These are phyloP conservation scores for Parachaetomium inaequale DNA, from an alignment of 495 filamentous ascomycete species.

Conservation along the genomic window DNA sequence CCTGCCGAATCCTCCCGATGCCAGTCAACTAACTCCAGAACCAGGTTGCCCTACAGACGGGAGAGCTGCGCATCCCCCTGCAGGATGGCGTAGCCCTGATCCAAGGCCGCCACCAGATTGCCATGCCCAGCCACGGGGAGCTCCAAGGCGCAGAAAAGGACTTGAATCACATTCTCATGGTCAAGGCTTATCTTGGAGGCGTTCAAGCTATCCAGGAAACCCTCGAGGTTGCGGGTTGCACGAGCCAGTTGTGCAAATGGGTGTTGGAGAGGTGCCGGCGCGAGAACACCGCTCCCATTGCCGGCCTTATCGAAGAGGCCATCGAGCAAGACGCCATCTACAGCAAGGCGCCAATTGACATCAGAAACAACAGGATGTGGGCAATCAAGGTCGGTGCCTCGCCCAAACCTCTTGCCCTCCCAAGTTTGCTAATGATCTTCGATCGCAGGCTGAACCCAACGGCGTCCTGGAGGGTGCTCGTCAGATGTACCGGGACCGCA, in stretches of 20 bases:
- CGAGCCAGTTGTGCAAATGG: slow-evolving; percentile 51
- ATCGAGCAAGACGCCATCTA: slow-evolving; percentile 82
- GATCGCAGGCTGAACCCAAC: slow-evolving; percentile 68
- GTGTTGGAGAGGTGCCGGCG: slow-evolving; percentile 67
- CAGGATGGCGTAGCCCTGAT: slow-evolving; percentile 16
- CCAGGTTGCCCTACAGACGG: background rate
- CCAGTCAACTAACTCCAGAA: background rate
- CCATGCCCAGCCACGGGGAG: slow-evolving; percentile 48
- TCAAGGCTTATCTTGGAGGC: slow-evolving; percentile 62
- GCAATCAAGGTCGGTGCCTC: slow-evolving; percentile 66
- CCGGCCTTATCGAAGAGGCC: slow-evolving; percentile 60
- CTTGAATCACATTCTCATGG: slow-evolving; percentile 31
- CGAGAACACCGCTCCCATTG: slow-evolving; percentile 55
- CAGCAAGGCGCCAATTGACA: slow-evolving; percentile 74
- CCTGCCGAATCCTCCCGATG: background rate
- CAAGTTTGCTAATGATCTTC: background rate
- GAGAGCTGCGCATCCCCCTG: slow-evolving; percentile 4
- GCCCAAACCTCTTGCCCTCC: too few species aligned
- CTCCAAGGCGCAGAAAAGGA: slow-evolving; percentile 25
- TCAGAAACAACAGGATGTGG: slow-evolving; percentile 89
- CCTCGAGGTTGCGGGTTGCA: slow-evolving; percentile 60
- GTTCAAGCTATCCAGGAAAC: slow-evolving; percentile 66
- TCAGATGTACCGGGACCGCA: slow-evolving; percentile 80
- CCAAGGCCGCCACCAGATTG: slow-evolving; percentile 36
- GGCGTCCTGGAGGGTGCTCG: slow-evolving; percentile 84